These are phyloP conservation scores for Phytophthora tubulina DNA, from an alignment of 352 stramenopile species.

Conservation along the genomic window DNA sequence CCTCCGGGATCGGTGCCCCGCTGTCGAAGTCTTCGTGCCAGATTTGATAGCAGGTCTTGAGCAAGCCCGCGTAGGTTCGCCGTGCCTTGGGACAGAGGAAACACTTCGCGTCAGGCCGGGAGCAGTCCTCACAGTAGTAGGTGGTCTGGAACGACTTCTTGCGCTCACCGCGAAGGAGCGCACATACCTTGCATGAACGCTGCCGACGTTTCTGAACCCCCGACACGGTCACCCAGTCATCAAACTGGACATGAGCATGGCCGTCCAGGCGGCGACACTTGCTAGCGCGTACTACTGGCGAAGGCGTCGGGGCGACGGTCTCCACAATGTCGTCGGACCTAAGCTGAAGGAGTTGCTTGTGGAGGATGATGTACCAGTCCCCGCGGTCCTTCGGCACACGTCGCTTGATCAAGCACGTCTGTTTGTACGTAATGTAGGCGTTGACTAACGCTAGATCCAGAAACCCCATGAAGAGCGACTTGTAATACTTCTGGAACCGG, in stretches of 20 bases:
- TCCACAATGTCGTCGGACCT: not conserved
- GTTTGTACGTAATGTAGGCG: slow-evolving; percentile 8
- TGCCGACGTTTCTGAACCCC: not conserved
- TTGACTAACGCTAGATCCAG: slow-evolving; percentile 3
- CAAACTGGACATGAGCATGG: not conserved
- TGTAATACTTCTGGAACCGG: slow-evolving; percentile 12
- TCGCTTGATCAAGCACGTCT: not conserved
- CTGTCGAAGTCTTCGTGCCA: slow-evolving; percentile 6
- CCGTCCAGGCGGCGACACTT: not conserved
- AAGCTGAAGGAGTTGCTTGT: slow-evolving; percentile 2
- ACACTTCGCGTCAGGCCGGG: not conserved
- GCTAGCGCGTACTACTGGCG: not conserved
- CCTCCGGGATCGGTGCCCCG: not conserved
- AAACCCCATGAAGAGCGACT: slow-evolving; percentile 4
- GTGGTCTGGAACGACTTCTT: slow-evolving; percentile 11
- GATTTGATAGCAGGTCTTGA: slow-evolving; percentile 1
- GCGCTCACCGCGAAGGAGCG: not conserved
- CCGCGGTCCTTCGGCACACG: not conserved
- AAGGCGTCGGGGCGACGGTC: not conserved
- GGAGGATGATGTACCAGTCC: not conserved
- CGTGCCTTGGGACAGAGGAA: slow-evolving; percentile 1
- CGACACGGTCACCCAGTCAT: slow-evolving; percentile 7
- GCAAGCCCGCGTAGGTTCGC: not conserved
- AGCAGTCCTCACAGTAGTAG: slow-evolving; percentile 1
- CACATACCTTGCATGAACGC: slow-evolving; percentile 5